Evolutionary conservation across 176 grass and related monocot species (phyloP).

Genomic region (Phoenix roebelenii): DNA sequence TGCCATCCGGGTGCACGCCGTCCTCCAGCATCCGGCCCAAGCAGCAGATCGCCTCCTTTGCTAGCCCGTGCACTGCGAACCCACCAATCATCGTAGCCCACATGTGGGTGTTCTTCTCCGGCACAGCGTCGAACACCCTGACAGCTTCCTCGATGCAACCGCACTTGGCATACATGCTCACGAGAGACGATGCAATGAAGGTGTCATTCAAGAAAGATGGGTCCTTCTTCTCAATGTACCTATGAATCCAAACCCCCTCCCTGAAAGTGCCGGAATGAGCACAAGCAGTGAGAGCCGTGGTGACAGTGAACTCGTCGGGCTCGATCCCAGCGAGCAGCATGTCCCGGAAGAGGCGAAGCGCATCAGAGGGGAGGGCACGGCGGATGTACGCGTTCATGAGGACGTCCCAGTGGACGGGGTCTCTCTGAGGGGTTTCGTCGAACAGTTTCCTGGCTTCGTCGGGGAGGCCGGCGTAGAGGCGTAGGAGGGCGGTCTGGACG

Average conservation of each 20-base stretch:
- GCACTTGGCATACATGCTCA: conserved; percentile 87
- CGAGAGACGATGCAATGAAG: conserved; percentile 58
- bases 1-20: conserved; percentile 44
- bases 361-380: conserved; percentile 30
- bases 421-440: conserved; percentile 40
- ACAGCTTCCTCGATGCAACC: conserved; percentile 49
- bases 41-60: conserved; percentile 30
- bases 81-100: conserved; percentile 74
- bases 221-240: conserved; percentile 24
- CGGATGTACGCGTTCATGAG: conserved; percentile 48
- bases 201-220: conserved; percentile 31
- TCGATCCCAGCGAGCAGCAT: conserved; percentile 35
- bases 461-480: conserved; percentile 34
- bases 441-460: conserved; percentile 37
- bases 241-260: conserved; percentile 52
- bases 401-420: conserved; percentile 80
- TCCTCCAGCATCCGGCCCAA: conserved; percentile 57
- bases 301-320: conserved; percentile 64
- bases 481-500: conserved; percentile 60
- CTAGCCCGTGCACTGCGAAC: conserved; percentile 62
- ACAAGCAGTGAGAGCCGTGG: conserved; percentile 48
- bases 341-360: conserved; percentile 35
- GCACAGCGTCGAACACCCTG: conserved; percentile 54
- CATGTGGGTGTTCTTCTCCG: conserved; percentile 55
- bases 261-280: conserved; percentile 56